A percentile compares a stretch with the other conserved stretches of the same genome.
Evolutionary conservation across 2,329 filamentous ascomycete genomes (phyloP).

Genomic region (Paraphoma chrysanthemicola): DNA sequence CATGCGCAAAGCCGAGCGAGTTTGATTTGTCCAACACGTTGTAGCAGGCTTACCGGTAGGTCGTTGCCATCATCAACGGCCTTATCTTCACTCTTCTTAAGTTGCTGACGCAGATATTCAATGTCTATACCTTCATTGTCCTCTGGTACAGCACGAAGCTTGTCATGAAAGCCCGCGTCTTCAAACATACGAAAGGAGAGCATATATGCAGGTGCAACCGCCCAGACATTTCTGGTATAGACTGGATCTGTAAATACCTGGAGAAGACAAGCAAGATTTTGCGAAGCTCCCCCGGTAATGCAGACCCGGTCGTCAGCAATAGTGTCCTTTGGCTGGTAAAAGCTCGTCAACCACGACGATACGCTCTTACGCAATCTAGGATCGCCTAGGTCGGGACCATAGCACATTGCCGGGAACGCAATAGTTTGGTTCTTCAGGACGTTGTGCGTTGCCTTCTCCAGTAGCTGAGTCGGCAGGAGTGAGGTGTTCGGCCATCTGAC

Average conservation of each 20-base stretch:
- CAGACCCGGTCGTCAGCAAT: conserved; percentile 69
- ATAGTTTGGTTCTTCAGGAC: conserved; percentile 67
- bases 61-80: conserved; percentile 47
- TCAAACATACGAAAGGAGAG: conserved; percentile 86
- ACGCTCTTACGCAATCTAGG: conserved; percentile 66
- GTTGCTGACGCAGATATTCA: conserved; percentile 60
- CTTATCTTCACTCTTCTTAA: conserved; percentile 59
- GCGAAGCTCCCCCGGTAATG: conserved; percentile 84
- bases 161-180: conserved; percentile 74
- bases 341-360: conserved; percentile 71
- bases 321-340: conserved; percentile 60
- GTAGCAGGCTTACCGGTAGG: conserved; percentile 50
- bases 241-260: conserved; percentile 81
- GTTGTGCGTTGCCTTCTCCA: conserved; percentile 66
- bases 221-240: conserved; percentile 78
- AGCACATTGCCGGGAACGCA: conserved; percentile 71
- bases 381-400: conserved; percentile 76
- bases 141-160: conserved; percentile 74
- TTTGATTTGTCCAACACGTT: no score
- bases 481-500: conserved; percentile 72
- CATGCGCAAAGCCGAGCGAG: no score
- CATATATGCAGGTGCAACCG: conserved; percentile 83
- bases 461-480: conserved; percentile 70
- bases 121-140: conserved; percentile 80
- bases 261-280: conserved; percentile 79